Evolutionary conservation across 1,284 basidiomycete species (phyloP), one percentile per base, ranked within the genome.

Genomic region (Leccinum subatratum): DNA sequence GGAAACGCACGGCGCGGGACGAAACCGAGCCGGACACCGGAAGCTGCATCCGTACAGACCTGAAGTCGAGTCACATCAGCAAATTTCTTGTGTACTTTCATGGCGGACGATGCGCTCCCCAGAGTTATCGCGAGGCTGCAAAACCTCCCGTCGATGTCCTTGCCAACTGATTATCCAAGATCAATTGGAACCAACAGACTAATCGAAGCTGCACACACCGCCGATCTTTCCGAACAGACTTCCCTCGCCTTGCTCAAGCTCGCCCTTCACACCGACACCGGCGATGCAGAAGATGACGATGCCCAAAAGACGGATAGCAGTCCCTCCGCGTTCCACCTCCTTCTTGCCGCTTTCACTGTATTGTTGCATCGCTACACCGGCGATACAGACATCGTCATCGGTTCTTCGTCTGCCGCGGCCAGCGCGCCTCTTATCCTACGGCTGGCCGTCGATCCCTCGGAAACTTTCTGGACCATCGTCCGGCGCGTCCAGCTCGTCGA

Each of bases 151-250:
- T 91, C 92, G 32, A 92, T 98, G 69, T 94, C 95, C 4, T 82
- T 99, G 20, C 96, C 97, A 1, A 98, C 96, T 1, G 97, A 99
- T 79, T 99, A 98, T 77, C 96, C 97, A 3, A 83, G 96, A 66
- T 92, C 94, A 16, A 80, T 88, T 14, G 89, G 87, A 16, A 80
- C 86, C 14, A 85, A 87, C 76, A 91, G 86, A 74, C 81, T 91
- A 59, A 89, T 94, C 75, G 95, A 95, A 77, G 90, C 94, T 30
- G 89, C 86, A 30, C 87, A 91, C 77, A 77, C 83, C 28, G 82
- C 87, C 57, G 81, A 89, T 75, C 81, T 93, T 72, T 81, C 90
- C 67, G 83, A 86, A 72, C 85, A 88, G 70, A 85, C 89, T n/a
- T 88, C 88, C 11, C 79, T 86, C 34, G 83, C 87, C 72, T 81